Evolutionary conservation across 2,329 filamentous ascomycete species (phyloP).

Genomic region (Colletotrichum navitas): DNA sequence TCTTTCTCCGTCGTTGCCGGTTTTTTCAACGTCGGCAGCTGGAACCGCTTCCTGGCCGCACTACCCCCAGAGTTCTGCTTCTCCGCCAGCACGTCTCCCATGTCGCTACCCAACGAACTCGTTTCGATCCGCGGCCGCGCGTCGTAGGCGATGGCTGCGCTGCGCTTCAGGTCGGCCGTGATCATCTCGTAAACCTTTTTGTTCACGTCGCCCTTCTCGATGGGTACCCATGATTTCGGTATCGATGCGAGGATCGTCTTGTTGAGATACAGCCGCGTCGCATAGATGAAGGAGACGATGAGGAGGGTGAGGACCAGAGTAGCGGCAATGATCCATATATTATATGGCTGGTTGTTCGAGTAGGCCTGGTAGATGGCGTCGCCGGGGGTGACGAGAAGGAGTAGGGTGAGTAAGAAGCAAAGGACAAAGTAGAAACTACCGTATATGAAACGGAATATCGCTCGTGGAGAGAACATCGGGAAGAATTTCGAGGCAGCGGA

Average conservation of each 20-base stretch:
- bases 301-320: conserved; percentile 80
- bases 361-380: conserved; percentile 86
- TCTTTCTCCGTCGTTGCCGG: conserved; percentile 54
- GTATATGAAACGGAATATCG: conserved; percentile 85
- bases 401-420: conserved; percentile 76
- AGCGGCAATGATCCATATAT: conserved; percentile 85
- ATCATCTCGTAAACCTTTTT: conserved; percentile 83
- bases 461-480: conserved; percentile 58
- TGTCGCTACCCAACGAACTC: conserved; percentile 40
- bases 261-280: conserved; percentile 87
- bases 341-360: conserved; percentile 74
- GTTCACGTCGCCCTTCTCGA: conserved; percentile 86
- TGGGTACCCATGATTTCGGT: conserved; percentile 86
- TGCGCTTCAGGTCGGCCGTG: conserved; percentile 77
- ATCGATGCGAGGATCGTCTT: conserved; percentile 83
- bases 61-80: conserved; percentile 41
- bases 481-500: background rate
- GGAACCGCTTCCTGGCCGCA: conserved; percentile 42
- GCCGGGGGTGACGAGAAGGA: conserved; percentile 84
- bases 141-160: conserved; percentile 85
- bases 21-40: conserved; percentile 51
- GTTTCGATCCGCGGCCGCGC: conserved; percentile 73
- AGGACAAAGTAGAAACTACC: conserved; percentile 81
- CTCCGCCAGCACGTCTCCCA: conserved; percentile 30
- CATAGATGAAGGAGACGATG: conserved; percentile 81